Base-by-base conservation (phyloP, 2,329 filamentous ascomycete species). In the Fusarium mundagurra region DNA sequence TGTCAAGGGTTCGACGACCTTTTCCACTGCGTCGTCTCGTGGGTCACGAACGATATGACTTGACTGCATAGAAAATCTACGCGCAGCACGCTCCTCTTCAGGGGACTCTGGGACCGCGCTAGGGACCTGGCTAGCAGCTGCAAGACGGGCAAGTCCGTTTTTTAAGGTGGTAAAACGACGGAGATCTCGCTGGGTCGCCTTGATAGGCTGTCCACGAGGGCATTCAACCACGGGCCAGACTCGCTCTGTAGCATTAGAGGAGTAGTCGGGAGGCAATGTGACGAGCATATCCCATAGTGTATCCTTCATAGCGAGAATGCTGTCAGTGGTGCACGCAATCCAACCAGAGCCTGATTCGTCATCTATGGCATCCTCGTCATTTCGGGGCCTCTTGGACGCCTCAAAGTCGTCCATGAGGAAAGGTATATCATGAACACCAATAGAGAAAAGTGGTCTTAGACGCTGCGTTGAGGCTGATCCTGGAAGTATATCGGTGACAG, bases 241-340 rank as follows among this genome's bases (percentile, higher is more conserved):
- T 75, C 88, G 91, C 74, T 89, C 86, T 33, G 87, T 85, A 13
- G 88, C 88, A 50, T 90, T 85, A 61, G 89, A 84, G 8, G 89
- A 83, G 76, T 92, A 86, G 11, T 88, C 82, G 2, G 91, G 88
- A 2, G 95, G 94, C 79, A 98, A 89, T 61, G 94, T 94, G 69
- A 98, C 92, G 44, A 98, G 88, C 77, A 98, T 88, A 80, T 99
- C 96, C 87, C 95, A 98, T 6, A 99, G 89, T 5, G 93, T 89
- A 58, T 92, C 90, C 84, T 98, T 98, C 82, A 94, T 93, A 53
- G 91, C 91, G 20, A 99, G 88, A 67, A 99, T 96, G 79, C 93
- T 96, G 83, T 99, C 96, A 4, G 96, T 98, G 7, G 96, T 98
- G 82, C 95, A 98, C 18, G 96, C 96, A 67, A 98, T 92, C 95